These are phyloP conservation scores for Candida argentea DNA, from an alignment of 805 yeast genomes.

Conservation along the genomic window DNA sequence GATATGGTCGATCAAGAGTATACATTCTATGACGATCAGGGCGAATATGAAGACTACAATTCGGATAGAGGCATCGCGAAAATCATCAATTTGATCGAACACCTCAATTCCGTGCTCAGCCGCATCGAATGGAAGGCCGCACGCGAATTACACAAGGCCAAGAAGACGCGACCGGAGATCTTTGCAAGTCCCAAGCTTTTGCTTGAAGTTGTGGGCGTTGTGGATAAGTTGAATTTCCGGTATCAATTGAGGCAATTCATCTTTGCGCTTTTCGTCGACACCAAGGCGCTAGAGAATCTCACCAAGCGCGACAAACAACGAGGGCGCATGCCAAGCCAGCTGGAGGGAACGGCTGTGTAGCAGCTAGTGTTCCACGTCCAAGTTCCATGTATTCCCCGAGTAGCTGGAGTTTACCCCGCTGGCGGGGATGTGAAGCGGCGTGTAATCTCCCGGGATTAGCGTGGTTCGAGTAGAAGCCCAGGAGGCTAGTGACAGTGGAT, in stretches of 20 bases:
- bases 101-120: conserved; percentile 34
- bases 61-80: conserved; percentile 11
- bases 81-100: conserved; percentile 32
- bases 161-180: conserved; percentile 37
- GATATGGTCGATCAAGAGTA: conserved; percentile 5
- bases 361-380: too few relatives aligned
- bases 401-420: too few relatives aligned
- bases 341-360: too few relatives aligned
- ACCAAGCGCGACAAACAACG: conserved; percentile 39
- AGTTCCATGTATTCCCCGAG: too few relatives aligned
- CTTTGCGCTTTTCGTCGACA: conserved; percentile 48
- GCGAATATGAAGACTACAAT: conserved; percentile 4
- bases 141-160: conserved; percentile 45
- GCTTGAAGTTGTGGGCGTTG: conserved; percentile 35
- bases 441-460: too few relatives aligned
- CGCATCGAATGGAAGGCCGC: conserved; percentile 45
- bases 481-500: too few relatives aligned
- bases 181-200: conserved; percentile 52
- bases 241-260: conserved; percentile 55
- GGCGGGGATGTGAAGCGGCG: too few relatives aligned
- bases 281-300: conserved; percentile 41
- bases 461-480: too few relatives aligned
- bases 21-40: conserved; percentile 1
- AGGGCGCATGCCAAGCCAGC: too few relatives aligned
- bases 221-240: conserved; percentile 52